phyloP scores from a whole-genome alignment of 176 grass and related monocot genomes.

The Musa schizocarpa region DNA sequence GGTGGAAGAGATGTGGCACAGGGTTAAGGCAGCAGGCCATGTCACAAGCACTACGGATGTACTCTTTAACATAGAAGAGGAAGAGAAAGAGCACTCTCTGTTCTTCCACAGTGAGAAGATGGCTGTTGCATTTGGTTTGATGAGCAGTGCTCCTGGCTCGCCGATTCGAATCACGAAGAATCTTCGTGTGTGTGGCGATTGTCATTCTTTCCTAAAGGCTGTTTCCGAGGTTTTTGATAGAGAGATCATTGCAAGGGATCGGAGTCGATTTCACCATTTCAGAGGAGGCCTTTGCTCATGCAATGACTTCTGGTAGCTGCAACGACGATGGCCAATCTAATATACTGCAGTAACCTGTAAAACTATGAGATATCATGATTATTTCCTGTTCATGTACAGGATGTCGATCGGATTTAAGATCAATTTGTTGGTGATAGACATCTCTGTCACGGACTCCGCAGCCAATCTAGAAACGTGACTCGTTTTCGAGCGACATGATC shows the following conservation, averaged over 20 bases:
- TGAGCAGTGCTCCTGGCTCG: background rate
- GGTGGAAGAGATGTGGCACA: constrained; percentile 5
- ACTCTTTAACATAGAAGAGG: background rate
- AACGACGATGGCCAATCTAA: background rate
- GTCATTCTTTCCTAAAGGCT: constrained; percentile 9
- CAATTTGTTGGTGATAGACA: too few species aligned
- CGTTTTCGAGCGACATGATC: too few species aligned
- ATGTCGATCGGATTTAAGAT: too few species aligned
- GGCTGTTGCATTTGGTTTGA: constrained; percentile 17
- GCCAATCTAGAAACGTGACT: too few species aligned
- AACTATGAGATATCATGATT: background rate
- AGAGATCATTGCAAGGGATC: background rate
- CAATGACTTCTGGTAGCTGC: constrained; percentile 16
- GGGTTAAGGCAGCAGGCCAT: constrained; percentile 4
- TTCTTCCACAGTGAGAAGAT: constrained; percentile 14
- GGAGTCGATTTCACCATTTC: constrained; percentile 16
- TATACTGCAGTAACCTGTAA: background rate
- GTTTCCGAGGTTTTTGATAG: constrained; percentile 3
- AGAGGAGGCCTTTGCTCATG: constrained; percentile 13
- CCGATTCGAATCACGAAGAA: constrained; percentile 16
- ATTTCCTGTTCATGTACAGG: background rate
- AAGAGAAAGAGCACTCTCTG: constrained; percentile 6
- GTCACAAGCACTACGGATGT: background rate
- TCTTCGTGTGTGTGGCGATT: constrained; percentile 8
- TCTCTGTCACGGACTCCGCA: too few species aligned